Conservation (phyloP, 768 basidiomycete species). For the Termitomyces bulborhizus region DNA sequence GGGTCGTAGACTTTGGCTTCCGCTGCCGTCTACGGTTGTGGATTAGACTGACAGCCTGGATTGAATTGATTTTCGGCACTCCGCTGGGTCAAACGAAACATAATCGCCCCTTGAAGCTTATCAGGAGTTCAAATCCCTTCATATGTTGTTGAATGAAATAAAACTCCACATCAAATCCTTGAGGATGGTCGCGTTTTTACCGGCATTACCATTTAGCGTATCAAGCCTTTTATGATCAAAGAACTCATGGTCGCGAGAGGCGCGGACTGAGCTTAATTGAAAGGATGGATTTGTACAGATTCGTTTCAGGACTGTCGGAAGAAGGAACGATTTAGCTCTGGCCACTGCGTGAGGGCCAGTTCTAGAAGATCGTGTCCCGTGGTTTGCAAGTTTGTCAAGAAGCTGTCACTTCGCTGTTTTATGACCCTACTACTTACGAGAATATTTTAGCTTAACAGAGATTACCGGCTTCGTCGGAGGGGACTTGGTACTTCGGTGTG, state of each 20-base stretch:
- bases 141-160: neutral
- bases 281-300: neutral
- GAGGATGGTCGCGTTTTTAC: neutral
- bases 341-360: neutral
- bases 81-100: neutral
- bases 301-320: neutral
- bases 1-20: neutral
- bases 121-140: too few species aligned
- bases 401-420: neutral
- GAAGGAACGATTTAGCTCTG: neutral
- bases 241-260: neutral
- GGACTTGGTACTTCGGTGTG: neutral
- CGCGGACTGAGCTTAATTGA: neutral
- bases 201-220: neutral
- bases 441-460: neutral
- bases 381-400: neutral
- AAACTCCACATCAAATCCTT: neutral
- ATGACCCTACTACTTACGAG: neutral
- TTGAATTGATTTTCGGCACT: neutral
- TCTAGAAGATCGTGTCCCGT: neutral
- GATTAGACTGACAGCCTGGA: neutral
- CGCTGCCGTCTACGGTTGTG: neutral
- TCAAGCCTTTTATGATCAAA: neutral
- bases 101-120: neutral
- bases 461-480: neutral